A percentile compares a stretch with the other conserved stretches of the same genome.
phyloP scores from a whole-genome alignment of 2,329 filamentous ascomycete species.

The Chrysoporthe puriensis region DNA sequence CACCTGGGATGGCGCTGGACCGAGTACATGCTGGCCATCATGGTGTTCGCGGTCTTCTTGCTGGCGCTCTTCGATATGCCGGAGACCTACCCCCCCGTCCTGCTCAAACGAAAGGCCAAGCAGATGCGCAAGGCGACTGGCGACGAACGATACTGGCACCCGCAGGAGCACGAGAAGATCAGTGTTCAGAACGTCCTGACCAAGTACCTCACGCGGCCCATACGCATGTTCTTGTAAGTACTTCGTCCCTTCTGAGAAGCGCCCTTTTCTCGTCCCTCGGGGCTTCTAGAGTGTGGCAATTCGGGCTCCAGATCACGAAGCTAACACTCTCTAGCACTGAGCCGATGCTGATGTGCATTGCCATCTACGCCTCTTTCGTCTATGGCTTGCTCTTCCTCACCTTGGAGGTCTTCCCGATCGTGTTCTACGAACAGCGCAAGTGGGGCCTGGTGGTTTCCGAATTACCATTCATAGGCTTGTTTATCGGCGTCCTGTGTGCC shows the following conservation, averaged over 20 bases:
- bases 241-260: no score
- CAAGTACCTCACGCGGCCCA: slow-evolving; percentile 40
- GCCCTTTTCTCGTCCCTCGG: no score
- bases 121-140: slow-evolving; percentile 48
- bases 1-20: slow-evolving; percentile 50
- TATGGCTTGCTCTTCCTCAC: slow-evolving; percentile 52
- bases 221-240: slow-evolving; percentile 44
- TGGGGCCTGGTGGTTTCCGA: slow-evolving; percentile 47
- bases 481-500: slow-evolving; percentile 47
- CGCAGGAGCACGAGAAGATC: slow-evolving; percentile 48
- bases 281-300: no score
- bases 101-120: slow-evolving; percentile 39
- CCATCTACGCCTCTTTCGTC: slow-evolving; percentile 49
- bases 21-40: slow-evolving; percentile 48
- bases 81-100: slow-evolving; percentile 41
- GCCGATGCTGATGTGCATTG: slow-evolving; percentile 50
- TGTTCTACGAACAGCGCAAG: slow-evolving; percentile 46
- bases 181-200: slow-evolving; percentile 36
- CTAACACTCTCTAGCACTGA: slow-evolving; percentile 38
- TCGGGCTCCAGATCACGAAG: background rate
- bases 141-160: slow-evolving; percentile 46
- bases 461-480: slow-evolving; percentile 49
- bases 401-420: slow-evolving; percentile 51
- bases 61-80: slow-evolving; percentile 36
- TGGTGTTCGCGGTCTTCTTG: slow-evolving; percentile 38